Base-by-base conservation (phyloP, 106 monocot species). In the Allium cepa region DNA sequence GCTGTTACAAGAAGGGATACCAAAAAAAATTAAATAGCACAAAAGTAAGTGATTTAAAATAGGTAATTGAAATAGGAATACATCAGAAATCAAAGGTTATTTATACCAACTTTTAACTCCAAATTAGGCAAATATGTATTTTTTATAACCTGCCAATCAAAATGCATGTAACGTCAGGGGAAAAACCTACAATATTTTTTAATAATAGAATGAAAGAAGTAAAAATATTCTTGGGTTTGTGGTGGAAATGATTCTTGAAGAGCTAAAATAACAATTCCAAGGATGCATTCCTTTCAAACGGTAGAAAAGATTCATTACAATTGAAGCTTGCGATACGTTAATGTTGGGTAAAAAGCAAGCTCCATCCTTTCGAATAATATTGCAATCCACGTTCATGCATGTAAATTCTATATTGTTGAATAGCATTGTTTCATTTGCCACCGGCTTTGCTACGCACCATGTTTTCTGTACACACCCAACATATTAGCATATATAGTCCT, bases 361-460 rank as follows among this genome's bases (percentile, higher is more conserved):
- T 16, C 64, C 64, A 10, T 65, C 74, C 7, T 52, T n/a, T 46
- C 73, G 77, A 50, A 82, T 78, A 14, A 69, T 49, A 15, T 58
- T 47, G 71, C 82, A 82, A 50, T 78, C 70, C 8, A 74, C 63
- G 15, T 45, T 11, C 7, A 69, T 64, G 66, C 82, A 82, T 7
- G 70, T 73, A 70, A 50, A 78, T 15, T 78, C 22, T 14, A 82
- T 60, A 28, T 65, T 74, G 46, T 64, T 69, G 14, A 70, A 68
- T 4, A 82, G 77, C 18, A 52, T 50, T 2, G 11, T n/a, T 50
- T 82, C 70, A 16, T 74, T 66, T 4, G 66, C 14, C 18, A 69
- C 69, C 59, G 77, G 72, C 14, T 82, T 82, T 4, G 82, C 82
- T 10, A 74, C 58, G 58, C 82, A 82, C 82, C 82, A 82, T 15